Evolutionary conservation across 441 rosid genomes (phyloP).

Genomic region (Codiaeum variegatum): DNA sequence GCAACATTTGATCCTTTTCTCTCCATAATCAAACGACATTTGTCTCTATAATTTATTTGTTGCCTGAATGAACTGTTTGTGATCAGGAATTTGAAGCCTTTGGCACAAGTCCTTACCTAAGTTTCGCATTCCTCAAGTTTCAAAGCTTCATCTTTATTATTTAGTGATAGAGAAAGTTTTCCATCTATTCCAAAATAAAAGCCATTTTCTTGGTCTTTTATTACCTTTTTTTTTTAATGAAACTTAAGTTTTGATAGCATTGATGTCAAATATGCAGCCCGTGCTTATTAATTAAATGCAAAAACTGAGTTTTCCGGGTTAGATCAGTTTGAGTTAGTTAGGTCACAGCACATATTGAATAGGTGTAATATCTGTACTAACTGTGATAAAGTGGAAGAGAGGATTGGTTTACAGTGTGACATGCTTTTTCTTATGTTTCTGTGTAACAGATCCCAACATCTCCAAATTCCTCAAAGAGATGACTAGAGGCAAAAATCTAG

Average conservation of each 20-base stretch:
- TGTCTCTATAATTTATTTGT: neutral
- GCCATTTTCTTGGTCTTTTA: neutral
- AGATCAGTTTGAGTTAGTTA: neutral
- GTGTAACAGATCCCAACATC: slow-evolving; percentile 29
- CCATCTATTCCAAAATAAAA: neutral
- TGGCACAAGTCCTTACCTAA: neutral
- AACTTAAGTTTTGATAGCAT: too few species aligned
- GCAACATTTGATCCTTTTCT: neutral
- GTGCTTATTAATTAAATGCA: neutral
- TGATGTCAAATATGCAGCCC: neutral
- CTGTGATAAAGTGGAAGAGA: too few species aligned
- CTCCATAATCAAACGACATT: neutral
- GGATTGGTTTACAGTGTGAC: too few species aligned
- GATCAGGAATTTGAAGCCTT: neutral
- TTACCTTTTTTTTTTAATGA: too few species aligned
- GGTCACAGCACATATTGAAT: neutral
- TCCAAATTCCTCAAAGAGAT: slow-evolving; percentile 40
- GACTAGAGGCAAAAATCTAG: slow-evolving; percentile 85
- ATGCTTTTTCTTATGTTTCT: too few species aligned
- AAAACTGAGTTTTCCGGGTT: neutral
- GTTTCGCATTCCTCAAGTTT: neutral
- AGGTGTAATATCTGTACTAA: neutral
- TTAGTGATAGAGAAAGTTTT: neutral
- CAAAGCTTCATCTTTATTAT: neutral
- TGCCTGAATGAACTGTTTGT: neutral